Conservation (phyloP, 1,139 yeast species). For the Yamadazyma spencermartinsiae region DNA sequence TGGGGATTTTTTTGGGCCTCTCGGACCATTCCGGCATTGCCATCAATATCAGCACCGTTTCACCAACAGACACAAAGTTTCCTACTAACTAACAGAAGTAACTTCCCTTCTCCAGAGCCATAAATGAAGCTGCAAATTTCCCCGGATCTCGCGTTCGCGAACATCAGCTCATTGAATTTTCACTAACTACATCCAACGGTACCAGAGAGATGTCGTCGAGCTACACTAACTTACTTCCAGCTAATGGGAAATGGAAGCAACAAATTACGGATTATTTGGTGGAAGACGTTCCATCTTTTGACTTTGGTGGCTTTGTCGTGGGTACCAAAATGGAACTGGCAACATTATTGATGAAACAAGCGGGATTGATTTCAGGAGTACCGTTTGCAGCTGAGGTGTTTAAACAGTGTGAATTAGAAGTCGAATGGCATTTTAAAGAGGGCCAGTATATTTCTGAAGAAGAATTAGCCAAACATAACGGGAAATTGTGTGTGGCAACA, state of each 20-base stretch:
- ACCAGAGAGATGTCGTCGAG: constrained; percentile 10
- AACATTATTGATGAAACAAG: constrained; percentile 75
- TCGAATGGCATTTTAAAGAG: constrained; percentile 72
- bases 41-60: no score
- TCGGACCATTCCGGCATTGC: background rate
- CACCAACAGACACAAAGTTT: no score
- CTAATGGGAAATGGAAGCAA: constrained; percentile 75
- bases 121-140: no score
- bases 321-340: constrained; percentile 74
- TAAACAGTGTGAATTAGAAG: constrained; percentile 67
- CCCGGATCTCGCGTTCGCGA: background rate
- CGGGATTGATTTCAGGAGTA: constrained; percentile 81
- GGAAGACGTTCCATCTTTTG: constrained; percentile 93
- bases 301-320: constrained; percentile 93
- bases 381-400: constrained; percentile 90
- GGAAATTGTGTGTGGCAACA: constrained; percentile 72
- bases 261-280: constrained; percentile 72
- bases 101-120: background rate
- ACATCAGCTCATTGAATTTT: background rate
- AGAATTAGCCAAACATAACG: constrained; percentile 42
- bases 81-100: no score
- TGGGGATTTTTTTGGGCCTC: background rate
- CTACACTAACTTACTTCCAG: constrained; percentile 66
- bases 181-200: no score
- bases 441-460: constrained; percentile 54